Base-by-base conservation (phyloP, 169 alveolate genomes). In the Plasmodium adleri region DNA sequence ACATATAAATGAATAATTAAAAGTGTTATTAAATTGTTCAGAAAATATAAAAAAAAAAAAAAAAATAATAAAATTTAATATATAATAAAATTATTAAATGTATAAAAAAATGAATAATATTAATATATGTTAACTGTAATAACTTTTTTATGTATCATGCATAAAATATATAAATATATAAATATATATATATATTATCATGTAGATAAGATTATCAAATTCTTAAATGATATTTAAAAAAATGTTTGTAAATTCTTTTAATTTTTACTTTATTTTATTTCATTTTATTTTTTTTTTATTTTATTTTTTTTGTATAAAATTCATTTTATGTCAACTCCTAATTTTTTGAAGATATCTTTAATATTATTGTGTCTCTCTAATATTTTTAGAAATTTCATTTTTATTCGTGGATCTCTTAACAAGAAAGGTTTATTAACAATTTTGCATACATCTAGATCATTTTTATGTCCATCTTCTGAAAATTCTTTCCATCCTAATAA, bases 361-460 rank as follows among this genome's bases (percentile, higher is more conserved):
- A 86, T 86, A 72, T 70, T 72, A 59, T 70, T 72, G 39, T 86
- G 92, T 15, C 92, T 86, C 64, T 86, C 92, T 13, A 86, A 56
- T 1, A 86, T 86, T 86, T 72, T 86, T 28, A 86, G 80, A 86
- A 86, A 86, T 32, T 86, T 86, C 92, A 86, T 86, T 86, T 86
- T 86, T 9, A 86, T 86, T 9, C 92, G 43, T 9, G 92, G 92
- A 49, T 86, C 92, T 54, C 75, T 70, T 59, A 86, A 66, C 26
- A 86, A 17, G 9, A 71, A 74, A 3, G 92, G 92, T 43, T 86
- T 86, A 56, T 86, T 86, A 20, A 86, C 92, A 59, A 86, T 86
- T 86, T 86, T 86, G 8, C 92, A 86, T 10, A 86, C 92, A 73
- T 86, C 92, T 47, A 86, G 47, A 72, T 86, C 92, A 54, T 86